These are phyloP conservation scores for Talaromyces trachyspermus DNA, from an alignment of 495 filamentous ascomycete species.

Conservation along the genomic window DNA sequence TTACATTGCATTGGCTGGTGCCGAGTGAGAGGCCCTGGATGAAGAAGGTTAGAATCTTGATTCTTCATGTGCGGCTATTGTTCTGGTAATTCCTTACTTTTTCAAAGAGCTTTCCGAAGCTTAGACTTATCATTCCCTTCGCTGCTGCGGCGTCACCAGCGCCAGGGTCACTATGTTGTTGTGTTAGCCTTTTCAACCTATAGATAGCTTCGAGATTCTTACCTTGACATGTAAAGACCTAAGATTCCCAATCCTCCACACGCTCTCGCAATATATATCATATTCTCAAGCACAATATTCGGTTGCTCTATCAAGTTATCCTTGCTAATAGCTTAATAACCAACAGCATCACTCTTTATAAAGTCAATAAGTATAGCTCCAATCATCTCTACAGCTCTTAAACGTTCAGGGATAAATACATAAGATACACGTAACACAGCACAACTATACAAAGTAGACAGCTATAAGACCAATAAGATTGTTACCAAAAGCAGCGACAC, in stretches of 20 bases:
- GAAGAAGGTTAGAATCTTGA: neutral
- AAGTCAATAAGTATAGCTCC: conserved; percentile 37
- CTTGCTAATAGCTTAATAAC: conserved; percentile 44
- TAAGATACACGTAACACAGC: conserved; percentile 47
- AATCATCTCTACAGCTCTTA: conserved; percentile 45
- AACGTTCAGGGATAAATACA: conserved; percentile 47
- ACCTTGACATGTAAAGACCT: conserved; percentile 35
- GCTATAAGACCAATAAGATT: conserved; percentile 52
- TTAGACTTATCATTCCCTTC: conserved; percentile 48
- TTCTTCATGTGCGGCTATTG: neutral
- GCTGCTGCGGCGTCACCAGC: conserved; percentile 36
- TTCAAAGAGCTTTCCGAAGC: conserved; percentile 55
- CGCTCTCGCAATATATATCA: conserved; percentile 39
- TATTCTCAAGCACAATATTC: conserved; percentile 39
- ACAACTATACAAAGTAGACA: conserved; percentile 45
- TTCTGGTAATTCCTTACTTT: conserved; percentile 31
- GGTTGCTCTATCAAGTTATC: conserved; percentile 33
- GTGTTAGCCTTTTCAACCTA: neutral
- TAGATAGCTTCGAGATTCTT: conserved; percentile 1
- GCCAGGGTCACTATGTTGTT: conserved; percentile 26
- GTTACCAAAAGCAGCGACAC: conserved; percentile 42
- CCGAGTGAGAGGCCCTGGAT: conserved; percentile 40
- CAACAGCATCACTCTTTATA: conserved; percentile 36
- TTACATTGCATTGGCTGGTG: conserved; percentile 57
- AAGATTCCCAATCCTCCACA: conserved; percentile 44